Conservation (phyloP, 768 basidiomycete species). For the Lentinula boryana region DNA sequence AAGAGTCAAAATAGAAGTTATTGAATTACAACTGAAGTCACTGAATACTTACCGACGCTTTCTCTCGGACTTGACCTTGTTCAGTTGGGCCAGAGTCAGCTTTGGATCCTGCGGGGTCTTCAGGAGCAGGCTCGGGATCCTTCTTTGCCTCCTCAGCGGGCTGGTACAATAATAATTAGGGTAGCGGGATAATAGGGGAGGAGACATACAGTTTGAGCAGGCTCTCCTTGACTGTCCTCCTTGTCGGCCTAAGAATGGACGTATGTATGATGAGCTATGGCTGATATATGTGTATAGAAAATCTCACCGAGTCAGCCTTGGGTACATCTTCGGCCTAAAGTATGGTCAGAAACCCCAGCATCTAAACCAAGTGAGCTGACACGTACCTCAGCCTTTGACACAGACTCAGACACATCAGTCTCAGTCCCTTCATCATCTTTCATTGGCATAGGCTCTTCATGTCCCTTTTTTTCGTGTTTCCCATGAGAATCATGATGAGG, state of each 20-base stretch:
- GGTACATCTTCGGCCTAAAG: slow-evolving; percentile 1
- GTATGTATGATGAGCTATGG: background rate
- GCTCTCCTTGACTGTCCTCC: background rate
- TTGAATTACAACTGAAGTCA: background rate
- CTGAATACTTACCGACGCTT: background rate
- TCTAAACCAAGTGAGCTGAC: background rate
- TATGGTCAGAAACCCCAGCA: background rate
- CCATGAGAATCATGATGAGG: slow-evolving; percentile 1
- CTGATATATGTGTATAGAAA: background rate
- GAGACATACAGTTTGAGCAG: background rate
- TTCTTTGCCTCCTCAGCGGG: background rate
- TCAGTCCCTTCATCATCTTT: slow-evolving; percentile 7
- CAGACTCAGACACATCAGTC: slow-evolving; percentile 4
- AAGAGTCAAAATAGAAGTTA: background rate
- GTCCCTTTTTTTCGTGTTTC: background rate
- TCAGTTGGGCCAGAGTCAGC: slow-evolving; percentile 3
- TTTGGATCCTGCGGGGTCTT: slow-evolving; percentile 1
- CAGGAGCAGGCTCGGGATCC: background rate
- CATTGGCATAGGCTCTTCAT: slow-evolving; percentile 4
- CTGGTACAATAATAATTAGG: background rate
- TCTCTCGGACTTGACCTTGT: background rate
- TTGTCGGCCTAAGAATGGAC: background rate
- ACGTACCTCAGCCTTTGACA: slow-evolving; percentile 7
- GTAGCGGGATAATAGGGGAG: background rate
- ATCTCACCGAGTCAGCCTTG: slow-evolving; percentile 2